phyloP scores from a whole-genome alignment of 192 early-diverging fungal species.

The Fimicolochytrium jonesii region DNA sequence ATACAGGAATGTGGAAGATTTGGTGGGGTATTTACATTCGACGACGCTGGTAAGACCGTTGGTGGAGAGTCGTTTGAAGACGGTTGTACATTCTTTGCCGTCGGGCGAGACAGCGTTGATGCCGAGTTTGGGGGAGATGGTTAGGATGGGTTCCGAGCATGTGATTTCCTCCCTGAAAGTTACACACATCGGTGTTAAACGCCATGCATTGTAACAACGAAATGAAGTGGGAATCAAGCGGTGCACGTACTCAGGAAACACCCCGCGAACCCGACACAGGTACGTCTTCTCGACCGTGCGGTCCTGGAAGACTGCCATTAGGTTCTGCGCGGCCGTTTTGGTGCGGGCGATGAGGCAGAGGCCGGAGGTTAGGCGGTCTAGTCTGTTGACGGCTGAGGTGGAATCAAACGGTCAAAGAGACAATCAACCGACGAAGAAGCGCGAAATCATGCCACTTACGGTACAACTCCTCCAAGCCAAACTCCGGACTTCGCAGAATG shows the following conservation, averaged over 20 bases:
- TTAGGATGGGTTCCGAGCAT: constrained; percentile 80
- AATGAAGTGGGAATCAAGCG: background rate
- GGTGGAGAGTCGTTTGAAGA: constrained; percentile 62
- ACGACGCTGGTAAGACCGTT: constrained; percentile 74
- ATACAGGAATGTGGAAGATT: too few species aligned
- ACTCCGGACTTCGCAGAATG: constrained; percentile 30
- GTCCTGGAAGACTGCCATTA: constrained; percentile 62
- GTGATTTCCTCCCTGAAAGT: constrained; percentile 42
- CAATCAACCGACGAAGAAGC: background rate
- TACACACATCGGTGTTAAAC: too few species aligned
- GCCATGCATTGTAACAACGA: too few species aligned
- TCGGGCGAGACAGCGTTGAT: constrained; percentile 75
- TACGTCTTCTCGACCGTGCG: constrained; percentile 83
- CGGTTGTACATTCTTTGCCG: constrained; percentile 79
- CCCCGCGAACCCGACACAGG: constrained; percentile 78
- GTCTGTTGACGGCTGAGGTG: constrained; percentile 71
- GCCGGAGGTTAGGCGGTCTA: constrained; percentile 94
- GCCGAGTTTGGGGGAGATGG: constrained; percentile 80
- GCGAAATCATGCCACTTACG: constrained; percentile 22
- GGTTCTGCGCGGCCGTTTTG: constrained; percentile 50
- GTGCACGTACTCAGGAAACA: constrained; percentile 78
- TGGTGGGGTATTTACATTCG: too few species aligned
- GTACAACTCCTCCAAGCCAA: constrained; percentile 20
- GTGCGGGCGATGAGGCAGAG: constrained; percentile 71
- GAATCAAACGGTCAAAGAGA: background rate